phyloP scores from a whole-genome alignment of 192 early-diverging fungal species.

The Rhizophlyctis rosea region DNA sequence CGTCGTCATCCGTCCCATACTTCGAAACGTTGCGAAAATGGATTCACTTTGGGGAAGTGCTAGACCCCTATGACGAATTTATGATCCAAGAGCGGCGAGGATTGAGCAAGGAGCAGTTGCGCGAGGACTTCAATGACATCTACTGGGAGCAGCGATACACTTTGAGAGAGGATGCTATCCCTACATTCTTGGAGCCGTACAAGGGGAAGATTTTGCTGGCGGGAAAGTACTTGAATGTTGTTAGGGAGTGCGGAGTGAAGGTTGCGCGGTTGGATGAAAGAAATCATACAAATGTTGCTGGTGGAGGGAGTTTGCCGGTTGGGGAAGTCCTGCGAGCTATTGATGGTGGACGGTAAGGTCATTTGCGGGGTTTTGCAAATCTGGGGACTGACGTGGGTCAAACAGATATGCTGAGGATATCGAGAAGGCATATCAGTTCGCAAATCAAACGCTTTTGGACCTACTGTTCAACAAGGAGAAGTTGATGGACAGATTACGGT shows the following conservation, averaged over 20 bases:
- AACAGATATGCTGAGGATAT: constrained; percentile 69
- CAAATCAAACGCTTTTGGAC: constrained; percentile 82
- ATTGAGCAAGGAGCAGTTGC: constrained; percentile 42
- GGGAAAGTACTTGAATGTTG: constrained; percentile 94
- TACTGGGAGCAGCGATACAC: constrained; percentile 84
- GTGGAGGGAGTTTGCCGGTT: neutral
- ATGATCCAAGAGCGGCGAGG: constrained; percentile 73
- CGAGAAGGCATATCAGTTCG: constrained; percentile 79
- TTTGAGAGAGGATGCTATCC: constrained; percentile 60
- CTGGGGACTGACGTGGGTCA: neutral
- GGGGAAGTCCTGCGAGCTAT: constrained; percentile 17
- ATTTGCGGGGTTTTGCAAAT: neutral
- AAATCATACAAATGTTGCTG: neutral
- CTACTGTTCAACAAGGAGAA: constrained; percentile 76
- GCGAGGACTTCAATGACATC: constrained; percentile 74
- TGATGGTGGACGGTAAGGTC: constrained; percentile 17
- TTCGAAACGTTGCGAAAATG: constrained; percentile 78
- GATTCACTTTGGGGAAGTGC: constrained; percentile 86
- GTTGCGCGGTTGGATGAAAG: constrained; percentile 9
- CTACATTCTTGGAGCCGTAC: constrained; percentile 73
- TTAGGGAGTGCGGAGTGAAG: constrained; percentile 74
- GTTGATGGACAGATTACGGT: constrained; percentile 72
- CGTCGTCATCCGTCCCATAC: constrained; percentile 77
- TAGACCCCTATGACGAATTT: constrained; percentile 88
- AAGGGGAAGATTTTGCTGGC: constrained; percentile 80